A percentile compares a stretch with the other conserved stretches of the same genome.
phyloP scores from a whole-genome alignment of 1,284 basidiomycete species.

The Tremellales sp. region DNA sequence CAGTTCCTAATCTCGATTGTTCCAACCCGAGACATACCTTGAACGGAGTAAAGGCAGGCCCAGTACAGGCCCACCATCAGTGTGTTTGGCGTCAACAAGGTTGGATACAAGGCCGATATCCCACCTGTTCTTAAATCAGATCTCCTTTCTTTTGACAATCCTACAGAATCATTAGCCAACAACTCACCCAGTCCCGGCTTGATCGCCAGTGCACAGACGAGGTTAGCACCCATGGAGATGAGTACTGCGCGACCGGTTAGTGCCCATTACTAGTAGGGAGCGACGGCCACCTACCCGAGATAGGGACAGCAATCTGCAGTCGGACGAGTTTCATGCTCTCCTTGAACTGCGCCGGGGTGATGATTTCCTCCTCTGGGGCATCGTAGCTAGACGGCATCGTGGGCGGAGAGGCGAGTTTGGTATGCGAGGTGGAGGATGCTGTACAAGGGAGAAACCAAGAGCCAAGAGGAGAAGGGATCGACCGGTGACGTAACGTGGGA shows the following conservation, averaged over 20 bases:
- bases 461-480: neutral
- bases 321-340: slow-evolving; percentile 50
- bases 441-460: neutral
- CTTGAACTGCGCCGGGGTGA: slow-evolving; percentile 43
- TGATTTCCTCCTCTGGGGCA: slow-evolving; percentile 33
- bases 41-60: slow-evolving; percentile 46
- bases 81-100: slow-evolving; percentile 67
- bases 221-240: slow-evolving; percentile 36
- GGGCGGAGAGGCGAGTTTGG: neutral
- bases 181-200: slow-evolving; percentile 44
- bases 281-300: slow-evolving; percentile 67
- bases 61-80: slow-evolving; percentile 65
- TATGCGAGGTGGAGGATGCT: neutral
- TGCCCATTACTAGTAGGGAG: slow-evolving; percentile 54
- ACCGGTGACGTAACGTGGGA: neutral
- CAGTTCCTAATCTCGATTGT: neutral
- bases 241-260: slow-evolving; percentile 23
- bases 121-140: slow-evolving; percentile 47
- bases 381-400: slow-evolving; percentile 47
- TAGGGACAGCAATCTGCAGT: slow-evolving; percentile 70
- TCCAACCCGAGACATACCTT: slow-evolving; percentile 20
- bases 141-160: slow-evolving; percentile 1
- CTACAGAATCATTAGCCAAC: neutral
- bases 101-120: slow-evolving; percentile 60
- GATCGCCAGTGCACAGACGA: slow-evolving; percentile 44